These are phyloP conservation scores for Euptelea pleiosperma DNA, from an alignment of 164 flowering plant species.

Conservation along the genomic window DNA sequence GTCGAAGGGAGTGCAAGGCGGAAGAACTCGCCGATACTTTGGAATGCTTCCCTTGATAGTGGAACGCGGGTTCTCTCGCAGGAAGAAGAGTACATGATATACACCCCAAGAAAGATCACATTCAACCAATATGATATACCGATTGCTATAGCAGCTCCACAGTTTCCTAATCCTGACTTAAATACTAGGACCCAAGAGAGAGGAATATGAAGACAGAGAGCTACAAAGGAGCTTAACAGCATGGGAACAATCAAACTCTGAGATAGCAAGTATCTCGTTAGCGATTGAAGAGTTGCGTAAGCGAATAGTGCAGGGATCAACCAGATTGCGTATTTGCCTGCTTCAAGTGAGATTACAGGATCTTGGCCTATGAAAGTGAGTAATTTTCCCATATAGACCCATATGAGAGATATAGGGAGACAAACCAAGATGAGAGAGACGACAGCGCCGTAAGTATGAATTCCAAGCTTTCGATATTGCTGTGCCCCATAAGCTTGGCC, in stretches of 20 bases:
- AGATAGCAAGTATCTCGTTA: slow-evolving; percentile 37
- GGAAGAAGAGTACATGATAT: slow-evolving; percentile 37
- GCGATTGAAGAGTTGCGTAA: slow-evolving; percentile 43
- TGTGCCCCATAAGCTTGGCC: slow-evolving; percentile 68
- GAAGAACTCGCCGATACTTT: slow-evolving; percentile 54
- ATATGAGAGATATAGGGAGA: slow-evolving; percentile 3
- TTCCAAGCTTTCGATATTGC: slow-evolving; percentile 47
- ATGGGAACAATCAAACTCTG: slow-evolving; percentile 48
- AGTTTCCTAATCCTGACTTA: slow-evolving; percentile 34
- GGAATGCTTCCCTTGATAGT: slow-evolving; percentile 53
- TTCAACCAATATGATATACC: slow-evolving; percentile 49
- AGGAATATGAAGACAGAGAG: slow-evolving; percentile 37
- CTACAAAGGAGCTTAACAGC: slow-evolving; percentile 35
- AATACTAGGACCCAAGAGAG: slow-evolving; percentile 55
- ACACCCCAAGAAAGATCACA: slow-evolving; percentile 32
- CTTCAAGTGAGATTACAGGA: slow-evolving; percentile 10
- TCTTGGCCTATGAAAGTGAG: slow-evolving; percentile 10
- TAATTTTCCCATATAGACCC: slow-evolving; percentile 5
- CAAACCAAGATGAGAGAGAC: slow-evolving; percentile 6
- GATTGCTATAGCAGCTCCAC: slow-evolving; percentile 48
- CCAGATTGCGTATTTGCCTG: slow-evolving; percentile 19
- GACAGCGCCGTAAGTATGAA: slow-evolving; percentile 37
- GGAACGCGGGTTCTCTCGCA: slow-evolving; percentile 62
- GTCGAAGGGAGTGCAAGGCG: slow-evolving; percentile 80
- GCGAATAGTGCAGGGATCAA: slow-evolving; percentile 52